Evolutionary conservation across 805 yeast genomes (phyloP).

Genomic region (Pichia ethanolica): DNA sequence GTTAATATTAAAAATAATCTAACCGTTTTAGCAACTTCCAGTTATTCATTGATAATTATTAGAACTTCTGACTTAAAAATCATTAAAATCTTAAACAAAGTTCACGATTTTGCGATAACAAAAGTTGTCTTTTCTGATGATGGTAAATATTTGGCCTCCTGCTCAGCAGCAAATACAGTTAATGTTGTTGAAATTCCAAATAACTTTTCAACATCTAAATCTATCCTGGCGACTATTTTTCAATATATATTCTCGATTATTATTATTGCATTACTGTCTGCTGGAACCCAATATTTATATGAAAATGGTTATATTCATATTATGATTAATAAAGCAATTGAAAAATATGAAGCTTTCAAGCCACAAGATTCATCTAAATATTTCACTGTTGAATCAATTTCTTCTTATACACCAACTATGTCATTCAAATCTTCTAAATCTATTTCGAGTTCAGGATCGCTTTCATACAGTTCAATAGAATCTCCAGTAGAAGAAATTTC

Average conservation of each 20-base stretch:
- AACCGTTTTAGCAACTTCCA: conserved; percentile 55
- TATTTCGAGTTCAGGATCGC: no score
- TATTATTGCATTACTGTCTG: conserved; percentile 19
- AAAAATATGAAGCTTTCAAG: conserved; percentile 19
- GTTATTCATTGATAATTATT: conserved; percentile 56
- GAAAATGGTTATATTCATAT: conserved; percentile 23
- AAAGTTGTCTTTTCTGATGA: conserved; percentile 60
- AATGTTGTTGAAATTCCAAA: conserved; percentile 55
- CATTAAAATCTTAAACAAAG: conserved; percentile 45
- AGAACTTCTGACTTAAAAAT: conserved; percentile 44
- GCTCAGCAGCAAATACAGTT: conserved; percentile 70
- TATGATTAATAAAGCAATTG: conserved; percentile 15
- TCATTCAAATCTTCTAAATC: not conserved
- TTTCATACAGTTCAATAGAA: not conserved
- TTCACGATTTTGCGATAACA: conserved; percentile 77
- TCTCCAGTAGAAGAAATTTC: not conserved
- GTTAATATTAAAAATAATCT: conserved; percentile 31
- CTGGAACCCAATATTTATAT: conserved; percentile 23
- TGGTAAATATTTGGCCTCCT: conserved; percentile 60
- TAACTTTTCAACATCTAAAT: conserved; percentile 35
- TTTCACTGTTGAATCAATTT: conserved; percentile 27
- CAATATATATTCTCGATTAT: conserved; percentile 21
- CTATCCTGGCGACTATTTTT: conserved; percentile 24
- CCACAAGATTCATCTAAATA: conserved; percentile 28
- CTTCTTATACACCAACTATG: not conserved